Conservation (phyloP, 1,284 basidiomycete species). For the Exsudoporus floridanus region DNA sequence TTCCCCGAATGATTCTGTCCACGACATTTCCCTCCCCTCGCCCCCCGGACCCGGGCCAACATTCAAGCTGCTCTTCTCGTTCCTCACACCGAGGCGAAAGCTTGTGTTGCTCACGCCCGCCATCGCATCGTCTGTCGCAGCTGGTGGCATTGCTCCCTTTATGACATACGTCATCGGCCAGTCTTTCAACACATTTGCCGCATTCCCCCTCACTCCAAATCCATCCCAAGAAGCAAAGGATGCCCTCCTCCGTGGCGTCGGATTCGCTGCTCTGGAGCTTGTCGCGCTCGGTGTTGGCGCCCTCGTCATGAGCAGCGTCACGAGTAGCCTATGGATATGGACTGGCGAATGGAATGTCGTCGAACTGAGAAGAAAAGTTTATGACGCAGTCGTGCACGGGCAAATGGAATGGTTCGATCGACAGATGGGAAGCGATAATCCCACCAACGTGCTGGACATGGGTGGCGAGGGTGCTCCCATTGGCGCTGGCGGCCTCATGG, state of each 20-base stretch:
- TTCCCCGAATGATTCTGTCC: conserved; percentile 15
- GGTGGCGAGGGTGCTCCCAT: conserved; percentile 53
- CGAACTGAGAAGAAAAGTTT: conserved; percentile 69
- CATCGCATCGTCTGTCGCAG: conserved; percentile 61
- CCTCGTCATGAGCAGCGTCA: conserved; percentile 72
- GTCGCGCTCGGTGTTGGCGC: conserved; percentile 70
- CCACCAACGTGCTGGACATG: conserved; percentile 41
- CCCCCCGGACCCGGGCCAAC: conserved; percentile 43
- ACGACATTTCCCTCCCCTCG: conserved; percentile 8
- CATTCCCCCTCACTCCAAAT: conserved; percentile 50
- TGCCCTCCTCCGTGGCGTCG: conserved; percentile 58
- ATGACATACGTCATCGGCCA: conserved; percentile 92
- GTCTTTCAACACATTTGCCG: conserved; percentile 78
- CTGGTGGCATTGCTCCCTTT: conserved; percentile 84
- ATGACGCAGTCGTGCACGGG: conserved; percentile 65
- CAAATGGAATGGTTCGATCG: conserved; percentile 88
- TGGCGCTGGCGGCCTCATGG: conserved; percentile 92
- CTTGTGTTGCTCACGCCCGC: conserved; percentile 71
- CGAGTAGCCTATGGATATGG: conserved; percentile 83
- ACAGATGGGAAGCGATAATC: conserved; percentile 68
- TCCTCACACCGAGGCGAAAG: conserved; percentile 49
- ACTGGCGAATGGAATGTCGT: conserved; percentile 81
- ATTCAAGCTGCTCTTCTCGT: conserved; percentile 54
- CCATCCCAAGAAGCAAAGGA: conserved; percentile 50
- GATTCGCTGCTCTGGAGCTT: conserved; percentile 67